phyloP scores from a whole-genome alignment of 139 green algal species.

The Chlamydomonas sp. region DNA sequence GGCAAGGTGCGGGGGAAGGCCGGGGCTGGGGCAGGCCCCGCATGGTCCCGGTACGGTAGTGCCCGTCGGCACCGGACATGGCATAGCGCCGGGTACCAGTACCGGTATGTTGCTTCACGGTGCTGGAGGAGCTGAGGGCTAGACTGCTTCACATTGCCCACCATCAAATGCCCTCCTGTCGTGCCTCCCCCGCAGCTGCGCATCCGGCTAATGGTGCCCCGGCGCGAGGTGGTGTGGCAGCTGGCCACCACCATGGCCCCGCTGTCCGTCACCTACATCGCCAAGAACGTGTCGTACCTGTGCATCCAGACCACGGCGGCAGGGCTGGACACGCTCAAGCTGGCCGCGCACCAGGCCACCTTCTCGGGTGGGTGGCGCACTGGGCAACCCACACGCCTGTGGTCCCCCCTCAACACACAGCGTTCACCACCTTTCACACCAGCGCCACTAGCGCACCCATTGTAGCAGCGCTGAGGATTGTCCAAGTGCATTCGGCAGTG shows the following conservation, averaged over 20 bases:
- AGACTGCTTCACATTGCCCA: background rate
- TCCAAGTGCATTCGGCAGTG: no score
- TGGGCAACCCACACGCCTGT: background rate
- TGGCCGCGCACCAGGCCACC: constrained; percentile 78
- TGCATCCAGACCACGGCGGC: constrained; percentile 70
- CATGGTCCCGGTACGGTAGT: background rate
- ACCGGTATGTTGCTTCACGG: no score
- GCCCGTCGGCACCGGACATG: background rate
- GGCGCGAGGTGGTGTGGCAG: constrained; percentile 11
- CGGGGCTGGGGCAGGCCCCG: background rate
- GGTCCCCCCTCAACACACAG: background rate
- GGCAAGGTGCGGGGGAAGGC: constrained; percentile 31
- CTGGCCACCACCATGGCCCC: constrained; percentile 59
- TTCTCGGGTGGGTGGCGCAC: constrained; percentile 24
- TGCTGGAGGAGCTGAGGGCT: background rate
- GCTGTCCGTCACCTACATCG: constrained; percentile 70
- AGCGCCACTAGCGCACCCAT: background rate
- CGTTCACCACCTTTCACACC: background rate
- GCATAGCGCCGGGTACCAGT: background rate
- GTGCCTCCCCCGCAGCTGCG: constrained; percentile 16
- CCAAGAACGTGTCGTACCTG: constrained; percentile 77
- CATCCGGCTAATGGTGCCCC: background rate
- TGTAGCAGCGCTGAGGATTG: background rate
- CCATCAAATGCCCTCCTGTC: no score
- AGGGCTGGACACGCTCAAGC: constrained; percentile 48